These are phyloP conservation scores for Arthrobotrys megalospora DNA, from an alignment of 2,329 filamentous ascomycete species.

Conservation along the genomic window DNA sequence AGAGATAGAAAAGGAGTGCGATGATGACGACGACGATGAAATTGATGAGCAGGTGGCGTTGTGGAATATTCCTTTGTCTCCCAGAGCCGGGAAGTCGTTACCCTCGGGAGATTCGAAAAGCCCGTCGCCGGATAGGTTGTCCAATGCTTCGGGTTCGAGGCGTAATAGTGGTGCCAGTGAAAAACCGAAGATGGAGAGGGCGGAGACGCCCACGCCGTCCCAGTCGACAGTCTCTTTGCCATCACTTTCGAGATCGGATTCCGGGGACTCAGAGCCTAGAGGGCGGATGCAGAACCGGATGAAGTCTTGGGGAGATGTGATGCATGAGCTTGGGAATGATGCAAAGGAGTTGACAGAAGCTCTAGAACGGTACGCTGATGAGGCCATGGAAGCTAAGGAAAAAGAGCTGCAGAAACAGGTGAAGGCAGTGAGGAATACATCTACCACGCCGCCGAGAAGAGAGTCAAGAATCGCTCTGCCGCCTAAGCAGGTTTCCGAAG, in stretches of 20 bases:
- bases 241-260: conserved; percentile 44
- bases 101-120: conserved; percentile 70
- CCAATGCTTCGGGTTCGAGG: conserved; percentile 67
- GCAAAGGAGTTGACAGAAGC: conserved; percentile 82
- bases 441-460: conserved; percentile 47
- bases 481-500: conserved; percentile 75
- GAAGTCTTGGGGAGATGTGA: conserved; percentile 81
- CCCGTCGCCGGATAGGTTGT: conserved; percentile 72
- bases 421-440: conserved; percentile 62
- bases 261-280: conserved; percentile 46
- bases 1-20: conserved; percentile 82
- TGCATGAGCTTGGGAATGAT: conserved; percentile 79
- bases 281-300: conserved; percentile 72
- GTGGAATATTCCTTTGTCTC: conserved; percentile 86
- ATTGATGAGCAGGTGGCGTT: conserved; percentile 84
- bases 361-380: conserved; percentile 82
- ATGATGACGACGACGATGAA: conserved; percentile 81
- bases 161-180: conserved; percentile 68
- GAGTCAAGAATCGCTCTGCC: conserved; percentile 57
- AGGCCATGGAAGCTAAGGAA: conserved; percentile 71
- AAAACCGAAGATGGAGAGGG: conserved; percentile 67
- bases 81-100: conserved; percentile 75
- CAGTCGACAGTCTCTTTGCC: conserved; percentile 62
- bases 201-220: conserved; percentile 68
- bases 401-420: conserved; percentile 68